phyloP scores from a whole-genome alignment of 306 rosid species.

The Mucuna pruriens region DNA sequence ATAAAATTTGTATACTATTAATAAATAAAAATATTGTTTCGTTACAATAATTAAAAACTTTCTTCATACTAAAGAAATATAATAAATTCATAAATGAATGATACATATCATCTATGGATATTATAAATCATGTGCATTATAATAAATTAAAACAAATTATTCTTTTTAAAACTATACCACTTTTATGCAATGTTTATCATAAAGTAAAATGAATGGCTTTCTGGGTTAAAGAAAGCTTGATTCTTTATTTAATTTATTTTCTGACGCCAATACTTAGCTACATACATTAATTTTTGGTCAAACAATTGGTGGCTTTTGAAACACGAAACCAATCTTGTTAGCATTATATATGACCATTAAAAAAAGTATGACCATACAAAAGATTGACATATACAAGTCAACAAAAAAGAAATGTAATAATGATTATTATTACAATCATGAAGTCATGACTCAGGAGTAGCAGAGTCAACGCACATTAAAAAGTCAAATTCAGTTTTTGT shows the following conservation, averaged over 20 bases:
- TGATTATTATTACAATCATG: slow-evolving; percentile 1
- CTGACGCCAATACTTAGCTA: not conserved
- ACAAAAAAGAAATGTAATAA: not conserved
- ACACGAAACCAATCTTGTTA: not conserved
- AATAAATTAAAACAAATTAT: no score
- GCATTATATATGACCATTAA: not conserved
- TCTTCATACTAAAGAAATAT: not conserved
- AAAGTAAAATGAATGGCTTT: not conserved
- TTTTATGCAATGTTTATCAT: not conserved
- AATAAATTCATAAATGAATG: no score
- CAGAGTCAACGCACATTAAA: not conserved
- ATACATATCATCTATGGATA: not conserved
- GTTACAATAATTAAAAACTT: not conserved
- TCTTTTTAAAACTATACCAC: not conserved
- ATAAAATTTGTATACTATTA: no score
- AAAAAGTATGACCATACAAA: not conserved
- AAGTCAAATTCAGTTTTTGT: not conserved
- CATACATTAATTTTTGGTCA: not conserved
- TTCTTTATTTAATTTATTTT: not conserved
- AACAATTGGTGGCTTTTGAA: not conserved
- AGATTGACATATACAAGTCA: not conserved
- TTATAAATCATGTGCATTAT: no score
- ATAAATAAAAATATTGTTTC: not conserved
- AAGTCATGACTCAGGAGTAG: not conserved
- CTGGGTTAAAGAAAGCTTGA: not conserved